Percentiles rank a stretch among this genome's conserved stretches.
phyloP scores from a whole-genome alignment of 768 basidiomycete species.

The Lactarius akahatsu region DNA sequence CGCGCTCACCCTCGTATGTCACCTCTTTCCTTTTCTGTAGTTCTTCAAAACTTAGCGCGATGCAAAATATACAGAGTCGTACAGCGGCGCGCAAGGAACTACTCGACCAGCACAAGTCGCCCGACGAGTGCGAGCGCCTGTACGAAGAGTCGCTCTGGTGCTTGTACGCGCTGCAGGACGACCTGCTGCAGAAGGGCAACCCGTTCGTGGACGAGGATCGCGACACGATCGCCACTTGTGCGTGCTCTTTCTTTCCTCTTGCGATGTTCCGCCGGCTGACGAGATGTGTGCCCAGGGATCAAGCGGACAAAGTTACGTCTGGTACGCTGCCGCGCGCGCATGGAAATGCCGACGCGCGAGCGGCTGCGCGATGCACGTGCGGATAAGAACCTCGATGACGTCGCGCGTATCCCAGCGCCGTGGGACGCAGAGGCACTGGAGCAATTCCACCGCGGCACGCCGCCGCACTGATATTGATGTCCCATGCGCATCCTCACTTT shows the following conservation, averaged over 20 bases:
- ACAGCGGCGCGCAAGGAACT: constrained; percentile 91
- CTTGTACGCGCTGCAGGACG: constrained; percentile 88
- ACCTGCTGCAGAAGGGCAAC: constrained; percentile 76
- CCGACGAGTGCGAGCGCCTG: constrained; percentile 85
- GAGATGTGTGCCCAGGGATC: constrained; percentile 55
- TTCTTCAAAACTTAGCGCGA: background rate
- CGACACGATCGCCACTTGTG: constrained; percentile 74
- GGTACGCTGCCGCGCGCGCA: constrained; percentile 71
- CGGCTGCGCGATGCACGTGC: constrained; percentile 73
- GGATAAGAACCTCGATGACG: constrained; percentile 77
- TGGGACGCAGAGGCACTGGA: constrained; percentile 35
- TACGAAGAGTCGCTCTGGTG: constrained; percentile 97
- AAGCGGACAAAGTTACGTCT: constrained; percentile 81
- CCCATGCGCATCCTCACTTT: background rate
- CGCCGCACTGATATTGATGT: background rate
- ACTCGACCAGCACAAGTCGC: constrained; percentile 68
- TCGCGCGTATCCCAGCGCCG: constrained; percentile 66
- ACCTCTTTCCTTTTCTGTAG: background rate
- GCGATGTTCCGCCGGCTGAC: constrained; percentile 3
- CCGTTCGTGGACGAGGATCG: constrained; percentile 85
- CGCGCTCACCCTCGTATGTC: constrained; percentile 76
- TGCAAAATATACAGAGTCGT: constrained; percentile 61
- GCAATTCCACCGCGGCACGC: constrained; percentile 18
- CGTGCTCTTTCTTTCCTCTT: constrained; percentile 32
- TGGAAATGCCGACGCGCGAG: constrained; percentile 73